A percentile compares a stretch with the other conserved stretches of the same genome.
Evolutionary conservation across 108 stramenopile genomes (phyloP).

Genomic region (Fragilaria crotonensis): DNA sequence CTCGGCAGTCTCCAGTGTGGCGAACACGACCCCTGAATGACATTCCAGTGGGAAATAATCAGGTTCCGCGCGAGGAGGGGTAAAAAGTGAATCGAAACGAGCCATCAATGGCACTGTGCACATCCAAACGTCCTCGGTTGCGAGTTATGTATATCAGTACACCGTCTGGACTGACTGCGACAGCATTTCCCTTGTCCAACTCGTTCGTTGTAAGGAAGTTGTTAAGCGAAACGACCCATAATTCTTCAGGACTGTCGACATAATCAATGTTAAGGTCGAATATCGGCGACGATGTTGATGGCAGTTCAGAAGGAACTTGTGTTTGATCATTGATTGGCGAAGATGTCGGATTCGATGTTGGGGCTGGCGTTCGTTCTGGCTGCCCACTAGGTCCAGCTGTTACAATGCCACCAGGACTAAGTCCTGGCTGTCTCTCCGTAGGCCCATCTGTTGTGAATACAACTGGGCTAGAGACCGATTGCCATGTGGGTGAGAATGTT

Average conservation of each 20-base stretch:
- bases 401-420: no score
- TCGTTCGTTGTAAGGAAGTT: not conserved
- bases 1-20: not conserved
- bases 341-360: not conserved
- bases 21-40: not conserved
- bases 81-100: not conserved
- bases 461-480: no score
- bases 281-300: not conserved
- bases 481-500: no score
- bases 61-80: not conserved
- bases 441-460: no score
- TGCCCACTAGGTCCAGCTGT: no score
- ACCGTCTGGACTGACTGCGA: slow-evolving; percentile 3
- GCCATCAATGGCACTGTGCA: slow-evolving; percentile 2
- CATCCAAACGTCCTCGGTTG: not conserved
- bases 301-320: not conserved
- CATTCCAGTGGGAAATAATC: not conserved
- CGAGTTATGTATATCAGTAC: not conserved
- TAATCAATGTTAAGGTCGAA: not conserved
- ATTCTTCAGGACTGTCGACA: not conserved
- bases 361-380: not conserved
- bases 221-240: not conserved
- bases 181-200: not conserved
- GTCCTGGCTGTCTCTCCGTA: no score
- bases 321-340: not conserved